Evolutionary conservation across 2,329 filamentous ascomycete genomes (phyloP).

Genomic region (Hymenoscyphus occultus): DNA sequence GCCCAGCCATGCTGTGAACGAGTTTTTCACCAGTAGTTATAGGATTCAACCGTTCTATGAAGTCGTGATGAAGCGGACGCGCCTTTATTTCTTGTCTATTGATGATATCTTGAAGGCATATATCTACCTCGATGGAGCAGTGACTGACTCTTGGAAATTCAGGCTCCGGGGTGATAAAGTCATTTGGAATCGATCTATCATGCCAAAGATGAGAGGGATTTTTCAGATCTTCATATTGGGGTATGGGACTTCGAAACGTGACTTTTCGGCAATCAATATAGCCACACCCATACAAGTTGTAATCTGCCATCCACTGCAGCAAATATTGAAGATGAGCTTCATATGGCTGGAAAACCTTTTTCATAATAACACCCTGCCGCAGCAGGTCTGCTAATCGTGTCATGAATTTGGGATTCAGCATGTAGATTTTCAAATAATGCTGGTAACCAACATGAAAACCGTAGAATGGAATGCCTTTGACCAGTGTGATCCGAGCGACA

Average conservation of each 20-base stretch:
- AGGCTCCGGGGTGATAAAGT: constrained; percentile 59
- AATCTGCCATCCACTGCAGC: constrained; percentile 97
- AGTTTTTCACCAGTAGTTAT: constrained; percentile 69
- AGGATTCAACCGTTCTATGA: constrained; percentile 68
- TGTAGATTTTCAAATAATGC: constrained; percentile 90
- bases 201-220: constrained; percentile 73
- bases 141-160: constrained; percentile 76
- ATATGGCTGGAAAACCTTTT: constrained; percentile 80
- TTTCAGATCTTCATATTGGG: constrained; percentile 60
- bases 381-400: constrained; percentile 84
- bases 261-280: constrained; percentile 74
- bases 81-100: constrained; percentile 76
- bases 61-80: constrained; percentile 81
- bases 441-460: constrained; percentile 91
- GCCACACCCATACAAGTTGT: constrained; percentile 91
- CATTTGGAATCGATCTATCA: constrained; percentile 62
- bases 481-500: constrained; percentile 85
- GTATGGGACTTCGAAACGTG: constrained; percentile 73
- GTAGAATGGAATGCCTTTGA: constrained; percentile 94
- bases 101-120: constrained; percentile 82
- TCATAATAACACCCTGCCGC: constrained; percentile 83
- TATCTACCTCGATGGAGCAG: constrained; percentile 85
- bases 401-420: constrained; percentile 84
- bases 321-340: constrained; percentile 92
- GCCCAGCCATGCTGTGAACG: constrained; percentile 87